These are phyloP conservation scores for Ramaria sp. DNA, from an alignment of 768 basidiomycete genomes.

Conservation along the genomic window DNA sequence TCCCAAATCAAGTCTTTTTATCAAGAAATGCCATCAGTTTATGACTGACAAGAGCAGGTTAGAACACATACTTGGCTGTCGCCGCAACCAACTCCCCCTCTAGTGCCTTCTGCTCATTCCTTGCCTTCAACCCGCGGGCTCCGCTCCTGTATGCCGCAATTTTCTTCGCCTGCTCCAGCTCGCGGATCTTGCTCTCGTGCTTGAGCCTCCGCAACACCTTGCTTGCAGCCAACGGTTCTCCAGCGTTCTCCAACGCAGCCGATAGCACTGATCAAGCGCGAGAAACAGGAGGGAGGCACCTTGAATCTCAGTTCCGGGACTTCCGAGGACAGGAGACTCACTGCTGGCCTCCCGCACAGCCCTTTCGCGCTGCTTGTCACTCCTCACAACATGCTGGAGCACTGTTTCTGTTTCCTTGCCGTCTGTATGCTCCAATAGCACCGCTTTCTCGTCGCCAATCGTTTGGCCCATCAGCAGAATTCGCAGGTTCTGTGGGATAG, in stretches of 20 bases:
- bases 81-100: conserved; percentile 30
- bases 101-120: conserved; percentile 36
- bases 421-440: background rate
- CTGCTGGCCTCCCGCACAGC: conserved; percentile 19
- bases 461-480: conserved; percentile 37
- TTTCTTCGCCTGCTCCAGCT: conserved; percentile 26
- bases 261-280: conserved; percentile 16
- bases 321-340: conserved; percentile 9
- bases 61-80: conserved; percentile 20
- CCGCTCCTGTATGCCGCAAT: conserved; percentile 43
- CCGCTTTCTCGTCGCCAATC: conserved; percentile 17
- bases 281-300: too few species aligned
- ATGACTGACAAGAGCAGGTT: too few species aligned
- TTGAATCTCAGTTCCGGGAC: background rate
- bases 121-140: conserved; percentile 44
- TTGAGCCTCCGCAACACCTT: background rate
- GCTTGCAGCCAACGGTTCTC: background rate
- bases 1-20: background rate
- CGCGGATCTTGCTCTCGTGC: conserved; percentile 5
- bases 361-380: conserved; percentile 27
- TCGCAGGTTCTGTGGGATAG: conserved; percentile 29
- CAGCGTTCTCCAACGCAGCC: conserved; percentile 14
- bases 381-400: conserved; percentile 32
- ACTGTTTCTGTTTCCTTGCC: conserved; percentile 20
- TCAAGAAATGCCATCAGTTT: too few species aligned